phyloP scores from a whole-genome alignment of 2,329 filamentous ascomycete genomes.

The Scedosporium boydii region DNA sequence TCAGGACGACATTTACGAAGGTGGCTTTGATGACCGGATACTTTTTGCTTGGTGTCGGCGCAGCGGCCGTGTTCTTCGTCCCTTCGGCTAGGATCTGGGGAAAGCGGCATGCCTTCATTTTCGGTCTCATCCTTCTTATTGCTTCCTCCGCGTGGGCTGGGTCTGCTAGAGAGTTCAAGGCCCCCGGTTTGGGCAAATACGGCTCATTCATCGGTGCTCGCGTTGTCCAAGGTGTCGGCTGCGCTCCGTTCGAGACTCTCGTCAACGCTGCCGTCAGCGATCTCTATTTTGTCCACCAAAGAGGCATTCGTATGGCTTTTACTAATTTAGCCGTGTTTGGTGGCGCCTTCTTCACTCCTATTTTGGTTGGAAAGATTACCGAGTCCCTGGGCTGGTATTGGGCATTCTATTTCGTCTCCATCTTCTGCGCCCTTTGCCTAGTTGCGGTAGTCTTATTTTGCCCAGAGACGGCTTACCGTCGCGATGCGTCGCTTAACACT shows the following conservation, averaged over 20 bases:
- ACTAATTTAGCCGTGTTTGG: constrained; percentile 49
- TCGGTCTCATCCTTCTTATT: constrained; percentile 67
- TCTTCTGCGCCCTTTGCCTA: constrained; percentile 64
- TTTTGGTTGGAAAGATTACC: constrained; percentile 84
- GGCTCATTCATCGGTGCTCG: constrained; percentile 66
- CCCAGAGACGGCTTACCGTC: constrained; percentile 73
- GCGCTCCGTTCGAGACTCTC: constrained; percentile 82
- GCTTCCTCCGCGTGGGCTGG: constrained; percentile 72
- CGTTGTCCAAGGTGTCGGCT: constrained; percentile 75
- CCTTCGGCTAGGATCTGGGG: constrained; percentile 85
- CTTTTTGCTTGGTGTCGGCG: constrained; percentile 72
- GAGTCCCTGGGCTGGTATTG: constrained; percentile 68
- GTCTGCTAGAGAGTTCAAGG: constrained; percentile 28
- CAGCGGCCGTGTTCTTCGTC: constrained; percentile 77
- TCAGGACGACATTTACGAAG: constrained; percentile 57
- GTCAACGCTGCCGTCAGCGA: constrained; percentile 87
- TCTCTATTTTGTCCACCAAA: constrained; percentile 78
- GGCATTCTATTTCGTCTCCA: constrained; percentile 82
- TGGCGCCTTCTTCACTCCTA: constrained; percentile 61
- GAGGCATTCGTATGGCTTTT: constrained; percentile 81
- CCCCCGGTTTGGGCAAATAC: constrained; percentile 46
- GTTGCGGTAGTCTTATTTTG: constrained; percentile 68
- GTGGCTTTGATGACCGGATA: constrained; percentile 80
- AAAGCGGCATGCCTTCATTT: constrained; percentile 77
- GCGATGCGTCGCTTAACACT: constrained; percentile 58